Conservation (phyloP, 2,329 filamentous ascomycete species). For the Leptographium galeiforme region DNA sequence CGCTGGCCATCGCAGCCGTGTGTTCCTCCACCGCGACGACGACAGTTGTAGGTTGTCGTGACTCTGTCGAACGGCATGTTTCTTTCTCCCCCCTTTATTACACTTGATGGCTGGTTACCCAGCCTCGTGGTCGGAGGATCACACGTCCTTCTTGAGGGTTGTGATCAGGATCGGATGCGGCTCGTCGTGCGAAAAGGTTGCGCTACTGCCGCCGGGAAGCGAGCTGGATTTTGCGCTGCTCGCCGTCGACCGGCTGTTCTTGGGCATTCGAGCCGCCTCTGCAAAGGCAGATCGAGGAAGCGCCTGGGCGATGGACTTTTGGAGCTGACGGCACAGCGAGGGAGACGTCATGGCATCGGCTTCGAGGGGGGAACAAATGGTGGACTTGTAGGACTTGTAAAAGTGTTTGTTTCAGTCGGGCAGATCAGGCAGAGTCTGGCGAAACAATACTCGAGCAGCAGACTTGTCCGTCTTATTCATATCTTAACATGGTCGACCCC, state of each 20-base stretch:
- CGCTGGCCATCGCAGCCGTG: no score
- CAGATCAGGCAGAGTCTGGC: no score
- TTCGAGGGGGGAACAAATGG: not conserved
- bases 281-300: not conserved
- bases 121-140: not conserved
- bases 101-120: not conserved
- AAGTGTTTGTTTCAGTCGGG: no score
- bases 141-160: not conserved
- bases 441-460: no score
- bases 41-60: no score
- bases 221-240: not conserved
- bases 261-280: not conserved
- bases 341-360: not conserved
- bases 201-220: not conserved
- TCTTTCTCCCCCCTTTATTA: not conserved
- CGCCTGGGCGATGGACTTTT: not conserved
- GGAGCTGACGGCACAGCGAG: not conserved
- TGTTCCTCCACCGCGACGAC: no score
- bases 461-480: no score
- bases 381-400: no score
- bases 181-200: not conserved
- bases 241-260: not conserved
- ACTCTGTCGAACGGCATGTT: not conserved
- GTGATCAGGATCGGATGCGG: not conserved
- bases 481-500: no score